Conservation (phyloP, 2,329 filamentous ascomycete species). For the Scopulariopsis brevicaulis region DNA sequence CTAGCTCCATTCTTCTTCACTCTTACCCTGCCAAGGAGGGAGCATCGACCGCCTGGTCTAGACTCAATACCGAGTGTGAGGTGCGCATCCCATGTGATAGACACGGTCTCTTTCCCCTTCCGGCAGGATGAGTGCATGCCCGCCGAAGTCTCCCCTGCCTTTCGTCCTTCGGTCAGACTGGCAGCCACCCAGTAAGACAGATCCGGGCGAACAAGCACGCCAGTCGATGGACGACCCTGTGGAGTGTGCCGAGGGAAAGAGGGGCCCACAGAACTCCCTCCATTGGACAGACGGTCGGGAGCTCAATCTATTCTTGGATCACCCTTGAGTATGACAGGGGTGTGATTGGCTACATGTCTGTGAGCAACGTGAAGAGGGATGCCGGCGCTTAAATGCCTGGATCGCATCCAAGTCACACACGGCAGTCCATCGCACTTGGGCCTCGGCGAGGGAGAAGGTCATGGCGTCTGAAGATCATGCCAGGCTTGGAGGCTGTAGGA, state of each 20-base stretch:
- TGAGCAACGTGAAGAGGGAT: constrained; percentile 8
- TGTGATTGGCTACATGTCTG: constrained; percentile 9
- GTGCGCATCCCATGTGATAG: neutral
- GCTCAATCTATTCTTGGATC: constrained; percentile 12
- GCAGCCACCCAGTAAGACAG: too few relatives aligned
- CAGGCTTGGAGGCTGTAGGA: too few relatives aligned
- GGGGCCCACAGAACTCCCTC: neutral
- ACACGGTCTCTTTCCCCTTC: neutral
- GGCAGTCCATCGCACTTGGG: neutral
- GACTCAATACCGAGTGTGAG: neutral
- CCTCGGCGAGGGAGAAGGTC: neutral
- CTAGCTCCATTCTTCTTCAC: too few relatives aligned
- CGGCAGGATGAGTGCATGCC: neutral
- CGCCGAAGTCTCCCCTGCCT: neutral
- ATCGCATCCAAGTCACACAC: neutral
- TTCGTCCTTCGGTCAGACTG: neutral
- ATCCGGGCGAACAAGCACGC: neutral
- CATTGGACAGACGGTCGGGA: constrained; percentile 7
- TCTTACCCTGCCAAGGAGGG: neutral
- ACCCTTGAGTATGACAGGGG: constrained; percentile 5
- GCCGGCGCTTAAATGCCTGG: constrained; percentile 10
- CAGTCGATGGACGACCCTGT: neutral
- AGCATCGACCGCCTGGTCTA: neutral
- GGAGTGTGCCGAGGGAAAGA: neutral
- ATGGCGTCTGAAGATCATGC: too few relatives aligned